Base-by-base conservation (phyloP, 768 basidiomycete genomes). In the Lenzites betulinus region DNA sequence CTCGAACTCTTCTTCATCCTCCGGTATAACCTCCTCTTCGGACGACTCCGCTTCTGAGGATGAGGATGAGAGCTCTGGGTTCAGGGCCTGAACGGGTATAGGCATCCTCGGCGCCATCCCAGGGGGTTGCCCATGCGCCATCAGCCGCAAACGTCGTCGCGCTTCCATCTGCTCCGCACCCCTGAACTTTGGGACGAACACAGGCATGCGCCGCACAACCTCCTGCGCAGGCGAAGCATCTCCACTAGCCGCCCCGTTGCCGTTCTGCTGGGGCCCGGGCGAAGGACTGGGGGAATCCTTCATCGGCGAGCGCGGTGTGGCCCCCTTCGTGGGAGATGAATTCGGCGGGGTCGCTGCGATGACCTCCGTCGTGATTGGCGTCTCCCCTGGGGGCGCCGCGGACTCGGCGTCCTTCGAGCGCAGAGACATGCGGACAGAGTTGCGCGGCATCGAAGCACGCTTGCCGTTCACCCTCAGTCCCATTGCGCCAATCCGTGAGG, bases 141-240 rank as follows among this genome's bases (percentile, higher is more conserved):
- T 83, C 77, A 93, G 83, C 13, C 92, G 80, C 41, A 81, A 72
- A 56, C 81, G 80, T 25, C 92, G 75, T 16, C 91, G 78, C 4
- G 81, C 84, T 63, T 92, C 92, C 91, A 93, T 93, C 71, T 94
- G 90, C n/a, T 84, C 91, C 0, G 89, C 88, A 8, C 89, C 87
- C 64, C 86, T 89, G 62, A 93, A 93, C 51, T 83, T 87, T 18
- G 92, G 92, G 25, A 89, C 78, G 66, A 92, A 92, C 54, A 81
- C 84, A 6, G 81, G 74, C 13, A 60, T 46, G 2, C 50, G 81
- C 13, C 67, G 67, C 0, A 65, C 67, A 22, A 65, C 65, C 3
- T 25, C 51, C 20, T 59, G 65, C 26, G 64, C 63, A 64, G 38
- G 9, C 30, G 44, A 20, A 1, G 51, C 12, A 18, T 59, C 51